These are phyloP conservation scores for Andrographis paniculata DNA, from an alignment of 305 asterid genomes.

Conservation along the genomic window DNA sequence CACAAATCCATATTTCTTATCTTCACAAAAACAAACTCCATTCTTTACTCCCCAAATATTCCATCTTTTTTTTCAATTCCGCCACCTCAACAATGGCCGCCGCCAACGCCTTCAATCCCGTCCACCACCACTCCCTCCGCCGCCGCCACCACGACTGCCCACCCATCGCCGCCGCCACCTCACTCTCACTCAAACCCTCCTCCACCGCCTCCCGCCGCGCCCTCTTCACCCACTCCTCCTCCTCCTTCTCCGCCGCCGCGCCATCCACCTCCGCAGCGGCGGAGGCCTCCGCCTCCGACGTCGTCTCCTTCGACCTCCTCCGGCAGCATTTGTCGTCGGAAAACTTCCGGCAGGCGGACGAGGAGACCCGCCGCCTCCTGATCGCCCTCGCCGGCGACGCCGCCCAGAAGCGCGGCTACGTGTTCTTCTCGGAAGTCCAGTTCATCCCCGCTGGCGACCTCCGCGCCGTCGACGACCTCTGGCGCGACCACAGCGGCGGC, in stretches of 20 bases:
- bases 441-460: conserved; percentile 58
- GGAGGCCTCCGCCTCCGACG: conserved; percentile 24
- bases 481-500: conserved; percentile 53
- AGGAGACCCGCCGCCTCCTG: conserved; percentile 84
- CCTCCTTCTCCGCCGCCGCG: conserved; percentile 29
- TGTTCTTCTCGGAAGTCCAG: conserved; percentile 85
- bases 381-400: conserved; percentile 82
- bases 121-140: conserved; percentile 31
- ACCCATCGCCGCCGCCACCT: conserved; percentile 17
- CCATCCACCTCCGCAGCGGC: conserved; percentile 26
- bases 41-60: too few species aligned
- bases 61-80: not conserved
- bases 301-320: conserved; percentile 46
- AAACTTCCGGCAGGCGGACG: conserved; percentile 81
- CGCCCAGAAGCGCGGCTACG: conserved; percentile 68
- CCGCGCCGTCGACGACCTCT: conserved; percentile 48
- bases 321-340: conserved; percentile 31
- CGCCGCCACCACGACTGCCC: conserved; percentile 50
- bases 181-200: conserved; percentile 24
- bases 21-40: too few species aligned
- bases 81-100: conserved; percentile 47
- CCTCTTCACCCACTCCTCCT: conserved; percentile 18
- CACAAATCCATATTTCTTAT: not conserved
- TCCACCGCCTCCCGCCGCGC: conserved; percentile 13
- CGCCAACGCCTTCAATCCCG: conserved; percentile 50